Evolutionary conservation across 2,329 filamentous ascomycete genomes (phyloP).

Genomic region (Trichophyton benhamiae): DNA sequence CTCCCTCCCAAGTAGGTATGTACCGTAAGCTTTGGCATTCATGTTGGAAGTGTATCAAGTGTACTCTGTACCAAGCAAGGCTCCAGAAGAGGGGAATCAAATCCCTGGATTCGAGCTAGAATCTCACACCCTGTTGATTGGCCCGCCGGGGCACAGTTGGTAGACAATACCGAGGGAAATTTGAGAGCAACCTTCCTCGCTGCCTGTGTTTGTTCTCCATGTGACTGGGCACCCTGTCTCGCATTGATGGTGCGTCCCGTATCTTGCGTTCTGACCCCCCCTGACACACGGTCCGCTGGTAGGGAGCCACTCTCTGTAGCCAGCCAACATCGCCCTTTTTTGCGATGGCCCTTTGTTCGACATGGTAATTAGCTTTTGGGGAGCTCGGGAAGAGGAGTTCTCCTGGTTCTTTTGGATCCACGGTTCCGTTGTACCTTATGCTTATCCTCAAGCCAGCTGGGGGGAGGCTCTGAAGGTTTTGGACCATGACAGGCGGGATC

Average conservation of each 20-base stretch:
- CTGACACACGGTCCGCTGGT: neutral
- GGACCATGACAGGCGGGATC: neutral
- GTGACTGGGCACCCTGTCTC: conserved; percentile 3
- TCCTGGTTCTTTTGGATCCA: neutral
- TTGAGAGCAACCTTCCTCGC: neutral
- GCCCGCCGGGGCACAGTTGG: neutral
- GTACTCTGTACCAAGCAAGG: neutral
- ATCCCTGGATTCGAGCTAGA: neutral
- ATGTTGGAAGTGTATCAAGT: neutral
- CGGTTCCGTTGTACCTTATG: conserved; percentile 1
- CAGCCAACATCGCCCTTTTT: neutral
- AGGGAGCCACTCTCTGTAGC: neutral
- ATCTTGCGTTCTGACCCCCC: neutral
- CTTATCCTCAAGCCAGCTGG: neutral
- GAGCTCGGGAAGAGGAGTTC: neutral
- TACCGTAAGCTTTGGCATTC: neutral
- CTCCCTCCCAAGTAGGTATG: neutral
- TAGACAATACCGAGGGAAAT: neutral
- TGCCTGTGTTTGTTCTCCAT: neutral
- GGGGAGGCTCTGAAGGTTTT: neutral
- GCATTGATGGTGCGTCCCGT: conserved; percentile 1
- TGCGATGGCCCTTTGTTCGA: neutral
- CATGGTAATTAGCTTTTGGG: conserved; percentile 3
- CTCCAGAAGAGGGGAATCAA: neutral
- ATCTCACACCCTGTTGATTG: neutral